phyloP scores from a whole-genome alignment of 305 asterid genomes.

The Coffea humblotiana region DNA sequence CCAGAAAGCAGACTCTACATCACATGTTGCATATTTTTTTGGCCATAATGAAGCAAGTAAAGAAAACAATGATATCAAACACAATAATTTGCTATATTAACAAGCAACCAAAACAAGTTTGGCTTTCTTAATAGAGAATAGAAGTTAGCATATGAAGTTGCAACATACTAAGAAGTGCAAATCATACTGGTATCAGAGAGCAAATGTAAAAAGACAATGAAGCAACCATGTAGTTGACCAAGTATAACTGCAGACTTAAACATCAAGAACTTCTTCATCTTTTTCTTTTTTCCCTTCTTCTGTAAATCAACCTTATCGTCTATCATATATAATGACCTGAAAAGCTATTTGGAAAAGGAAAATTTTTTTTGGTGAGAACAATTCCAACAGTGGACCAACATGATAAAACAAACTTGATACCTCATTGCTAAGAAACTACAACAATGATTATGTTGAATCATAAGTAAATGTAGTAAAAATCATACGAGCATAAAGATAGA shows the following conservation, averaged over 20 bases:
- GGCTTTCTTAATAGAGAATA: neutral
- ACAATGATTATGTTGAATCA: neutral
- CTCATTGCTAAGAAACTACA: neutral
- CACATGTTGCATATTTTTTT: neutral
- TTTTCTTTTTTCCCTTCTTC: neutral
- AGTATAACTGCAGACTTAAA: neutral
- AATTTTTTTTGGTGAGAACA: neutral
- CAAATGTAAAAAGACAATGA: neutral
- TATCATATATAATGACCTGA: neutral
- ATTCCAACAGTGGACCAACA: neutral
- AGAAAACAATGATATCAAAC: neutral
- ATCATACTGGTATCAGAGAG: neutral
- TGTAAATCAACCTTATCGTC: neutral
- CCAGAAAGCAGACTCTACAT: neutral
- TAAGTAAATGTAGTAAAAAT: neutral
- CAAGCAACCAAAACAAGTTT: neutral
- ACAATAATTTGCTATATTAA: neutral
- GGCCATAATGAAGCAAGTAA: neutral
- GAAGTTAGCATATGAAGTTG: neutral
- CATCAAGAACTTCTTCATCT: neutral
- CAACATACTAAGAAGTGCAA: neutral
- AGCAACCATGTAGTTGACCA: neutral
- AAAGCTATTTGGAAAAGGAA: neutral
- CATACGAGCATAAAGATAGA: conserved; percentile 7
- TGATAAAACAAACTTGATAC: neutral